Base-by-base conservation (phyloP, 805 yeast genomes). In the Pichia thaimueangensis region DNA sequence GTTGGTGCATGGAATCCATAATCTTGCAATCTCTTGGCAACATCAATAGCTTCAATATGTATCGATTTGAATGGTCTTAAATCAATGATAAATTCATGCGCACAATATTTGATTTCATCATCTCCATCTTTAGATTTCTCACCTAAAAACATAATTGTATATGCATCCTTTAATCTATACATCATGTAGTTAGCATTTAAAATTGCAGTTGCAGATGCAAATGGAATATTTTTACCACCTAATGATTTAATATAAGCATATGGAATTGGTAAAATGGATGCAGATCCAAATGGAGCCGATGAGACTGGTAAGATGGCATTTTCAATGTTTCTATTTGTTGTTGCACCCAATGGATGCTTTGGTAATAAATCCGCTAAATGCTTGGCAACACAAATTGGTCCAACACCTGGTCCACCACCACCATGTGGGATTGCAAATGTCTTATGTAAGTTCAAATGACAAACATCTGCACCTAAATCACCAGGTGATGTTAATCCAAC, bases 391-490 rank as follows among this genome's bases (percentile, higher is more conserved):
- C 97, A 87, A 50, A 93, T 93, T 39, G 97, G 97, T 16, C 97
- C 98, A 56, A 88, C 95, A 59, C 97, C 98, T 32, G 98, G 98
- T 33, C 98, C 98, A 61, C 98, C 98, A 60, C 98, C 98, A 58
- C 98, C 98, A 58, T 93, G 98, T 42, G 96, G 94, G 58, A 93
- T 87, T 35, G 97, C 88, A 71, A 93, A 93, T 1, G 98, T 93
- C 69, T 93, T 93, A 71, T 93, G 98, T 60, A 93, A 72, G 63
- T 93, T 93, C 69, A 93, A 74, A 58, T 93, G 98, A 64, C 98
- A 93, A 32, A 93, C 97, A 67, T 93, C 98, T 11, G 97, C 97
- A 41, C 97, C 97, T 53, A 93, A 69, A 59, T 88, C 97, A 45
- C 97, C 98, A 9, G 98, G 97, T 6, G 95, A 85, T 0, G 97